Evolutionary conservation across 352 stramenopile genomes (phyloP), one percentile per base, ranked within the genome.

Genomic region (Phytopythium oedochilum): DNA sequence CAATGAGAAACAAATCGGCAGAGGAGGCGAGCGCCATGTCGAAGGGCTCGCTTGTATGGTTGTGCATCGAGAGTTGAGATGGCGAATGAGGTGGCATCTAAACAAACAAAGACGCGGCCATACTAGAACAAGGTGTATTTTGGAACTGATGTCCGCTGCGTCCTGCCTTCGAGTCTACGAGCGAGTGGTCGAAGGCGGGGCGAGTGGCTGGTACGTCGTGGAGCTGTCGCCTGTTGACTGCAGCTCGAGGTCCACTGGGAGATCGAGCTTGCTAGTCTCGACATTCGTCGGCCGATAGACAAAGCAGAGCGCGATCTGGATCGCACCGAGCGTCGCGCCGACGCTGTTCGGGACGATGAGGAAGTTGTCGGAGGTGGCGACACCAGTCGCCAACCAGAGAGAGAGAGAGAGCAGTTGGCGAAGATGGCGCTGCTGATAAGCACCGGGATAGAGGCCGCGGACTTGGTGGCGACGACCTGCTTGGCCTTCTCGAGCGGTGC

Each of bases 331-430:
- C 26, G 55, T 35, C 32, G 74, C 32, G 34, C 68, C 71, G 8
- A 73, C 58, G 12, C 63, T 39, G 15, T 70, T 81, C 10, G 75
- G 76, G 6, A 71, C 64, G 28, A 83, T 32, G 2, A 89, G 61
- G 25, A 88, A 66, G 12, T 67, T 29, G 28, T 89, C 72, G 32
- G 71, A 25, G 45, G 74, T 62, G 17, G 83, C 31, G 20, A 75
- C 54, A 12, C 71, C 74, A 49, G 78, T 82, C n/a, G n/a, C n/a
- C n/a, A n/a, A n/a, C n/a, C n/a, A n/a, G 44, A 75, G 26, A 52
- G 80, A 53, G 72, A 76, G 86, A 32, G 86, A 60, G 2, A 53
- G 52, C 78, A 82, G 68, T 84, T 89, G 52, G 70, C 15, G 9
- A 68, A 64, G 4, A 73, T 78, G 25, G 73, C 68, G 7, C 54